These are phyloP conservation scores for Xylaria bambusicola DNA, from an alignment of 495 filamentous ascomycete genomes.

Conservation along the genomic window DNA sequence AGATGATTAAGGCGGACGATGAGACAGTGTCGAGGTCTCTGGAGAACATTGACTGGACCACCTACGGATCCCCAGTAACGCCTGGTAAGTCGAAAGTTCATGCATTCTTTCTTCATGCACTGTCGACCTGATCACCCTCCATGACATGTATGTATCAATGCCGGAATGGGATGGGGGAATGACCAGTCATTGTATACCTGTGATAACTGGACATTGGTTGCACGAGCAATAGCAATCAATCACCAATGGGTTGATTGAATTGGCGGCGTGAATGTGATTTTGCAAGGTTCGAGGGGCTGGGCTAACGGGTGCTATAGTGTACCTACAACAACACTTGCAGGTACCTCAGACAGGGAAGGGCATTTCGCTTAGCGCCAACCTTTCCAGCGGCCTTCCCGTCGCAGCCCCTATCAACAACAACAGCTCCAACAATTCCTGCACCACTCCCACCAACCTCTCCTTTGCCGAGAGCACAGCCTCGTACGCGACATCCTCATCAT, in stretches of 20 bases:
- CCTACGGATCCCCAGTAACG: conserved; percentile 79
- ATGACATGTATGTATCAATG: too few relatives aligned
- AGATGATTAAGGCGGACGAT: conserved; percentile 74
- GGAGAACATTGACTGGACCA: conserved; percentile 73
- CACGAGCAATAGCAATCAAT: too few relatives aligned
- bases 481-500: conserved; percentile 2
- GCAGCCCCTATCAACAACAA: conserved; percentile 23
- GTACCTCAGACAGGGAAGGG: conserved; percentile 31
- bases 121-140: too few relatives aligned
- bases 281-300: conserved; percentile 31
- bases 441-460: conserved; percentile 24
- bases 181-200: too few relatives aligned
- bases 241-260: background rate
- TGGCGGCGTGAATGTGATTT: background rate
- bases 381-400: conserved; percentile 60
- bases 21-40: conserved; percentile 76
- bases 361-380: conserved; percentile 64
- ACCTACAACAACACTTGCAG: conserved; percentile 67
- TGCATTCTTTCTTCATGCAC: too few relatives aligned
- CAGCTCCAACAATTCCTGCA: conserved; percentile 26
- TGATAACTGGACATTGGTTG: too few relatives aligned
- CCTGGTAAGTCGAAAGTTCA: conserved; percentile 97
- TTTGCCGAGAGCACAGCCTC: conserved; percentile 15
- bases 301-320: conserved; percentile 63
- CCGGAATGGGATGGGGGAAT: too few relatives aligned